Conservation (phyloP, 2,329 filamentous ascomycete species). For the Xylaria sp. region DNA sequence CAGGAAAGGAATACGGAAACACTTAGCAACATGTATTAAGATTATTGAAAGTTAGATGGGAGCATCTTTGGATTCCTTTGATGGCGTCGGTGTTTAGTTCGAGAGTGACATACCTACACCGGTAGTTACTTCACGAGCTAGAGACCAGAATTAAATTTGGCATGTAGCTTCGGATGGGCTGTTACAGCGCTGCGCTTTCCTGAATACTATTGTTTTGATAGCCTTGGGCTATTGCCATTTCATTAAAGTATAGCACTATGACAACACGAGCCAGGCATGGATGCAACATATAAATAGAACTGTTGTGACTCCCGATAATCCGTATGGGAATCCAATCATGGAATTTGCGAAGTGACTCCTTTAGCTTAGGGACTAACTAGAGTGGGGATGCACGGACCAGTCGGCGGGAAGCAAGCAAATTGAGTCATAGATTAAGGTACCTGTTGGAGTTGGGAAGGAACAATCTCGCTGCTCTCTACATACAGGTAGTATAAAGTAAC, state of each 20-base stretch:
- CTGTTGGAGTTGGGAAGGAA: no score
- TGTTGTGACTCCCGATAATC: no score
- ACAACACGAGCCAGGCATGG: conserved; percentile 49
- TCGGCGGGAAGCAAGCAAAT: neutral
- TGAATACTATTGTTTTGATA: conserved; percentile 53
- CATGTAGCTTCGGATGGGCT: conserved; percentile 53
- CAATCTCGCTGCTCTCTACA: no score
- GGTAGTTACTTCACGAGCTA: no score
- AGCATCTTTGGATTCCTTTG: neutral
- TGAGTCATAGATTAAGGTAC: neutral
- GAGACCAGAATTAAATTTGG: conserved; percentile 57
- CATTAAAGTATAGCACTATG: conserved; percentile 57
- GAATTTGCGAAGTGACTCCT: neutral
- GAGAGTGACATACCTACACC: neutral
- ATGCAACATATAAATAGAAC: conserved; percentile 17
- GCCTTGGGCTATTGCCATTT: conserved; percentile 56
- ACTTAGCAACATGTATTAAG: neutral
- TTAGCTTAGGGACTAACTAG: neutral
- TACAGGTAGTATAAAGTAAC: neutral
- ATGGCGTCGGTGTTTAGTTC: neutral
- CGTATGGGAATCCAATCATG: neutral
- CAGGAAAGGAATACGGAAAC: neutral
- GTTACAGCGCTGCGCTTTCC: conserved; percentile 52
- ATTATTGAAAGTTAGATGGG: no score
- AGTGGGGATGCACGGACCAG: neutral